Percentiles rank a stretch among this genome's conserved stretches.
Conservation (phyloP, 805 yeast genomes). For the Barnettozyma wickerhamii region DNA sequence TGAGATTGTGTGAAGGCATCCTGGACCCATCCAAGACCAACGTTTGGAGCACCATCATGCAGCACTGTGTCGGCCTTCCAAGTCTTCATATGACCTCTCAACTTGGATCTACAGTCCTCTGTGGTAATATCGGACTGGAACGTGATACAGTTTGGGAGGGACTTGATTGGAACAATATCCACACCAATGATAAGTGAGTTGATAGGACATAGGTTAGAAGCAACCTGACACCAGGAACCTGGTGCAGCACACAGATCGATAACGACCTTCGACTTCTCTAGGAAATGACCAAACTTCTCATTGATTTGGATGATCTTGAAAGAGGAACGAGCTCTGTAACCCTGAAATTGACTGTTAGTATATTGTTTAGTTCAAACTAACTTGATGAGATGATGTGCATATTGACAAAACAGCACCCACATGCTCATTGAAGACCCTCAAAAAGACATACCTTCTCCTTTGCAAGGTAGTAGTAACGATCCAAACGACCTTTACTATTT, state of each 20-base stretch:
- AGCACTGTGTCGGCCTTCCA: slow-evolving; percentile 98
- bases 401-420: no score
- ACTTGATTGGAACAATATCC: slow-evolving; percentile 96
- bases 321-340: slow-evolving; percentile 98
- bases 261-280: slow-evolving; percentile 92
- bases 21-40: slow-evolving; percentile 99
- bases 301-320: slow-evolving; percentile 92
- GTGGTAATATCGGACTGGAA: slow-evolving; percentile 98
- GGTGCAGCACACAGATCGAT: slow-evolving; percentile 99
- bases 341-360: slow-evolving; percentile 32
- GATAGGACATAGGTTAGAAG: slow-evolving; percentile 86
- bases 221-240: slow-evolving; percentile 99
- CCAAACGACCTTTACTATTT: slow-evolving; percentile 98
- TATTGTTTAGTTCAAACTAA: no score
- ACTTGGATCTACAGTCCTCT: slow-evolving; percentile 91
- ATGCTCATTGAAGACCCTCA: no score
- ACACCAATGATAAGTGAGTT: slow-evolving; percentile 95
- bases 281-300: slow-evolving; percentile 93
- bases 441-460: slow-evolving; percentile 64
- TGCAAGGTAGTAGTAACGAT: slow-evolving; percentile 92
- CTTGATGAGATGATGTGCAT: neutral
- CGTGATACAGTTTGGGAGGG: slow-evolving; percentile 91
- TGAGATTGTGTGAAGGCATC: slow-evolving; percentile 99
- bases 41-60: slow-evolving; percentile 99
- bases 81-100: slow-evolving; percentile 94